These are phyloP conservation scores for Lactuca sativa DNA, from an alignment of 129 eudicot species.

Conservation along the genomic window DNA sequence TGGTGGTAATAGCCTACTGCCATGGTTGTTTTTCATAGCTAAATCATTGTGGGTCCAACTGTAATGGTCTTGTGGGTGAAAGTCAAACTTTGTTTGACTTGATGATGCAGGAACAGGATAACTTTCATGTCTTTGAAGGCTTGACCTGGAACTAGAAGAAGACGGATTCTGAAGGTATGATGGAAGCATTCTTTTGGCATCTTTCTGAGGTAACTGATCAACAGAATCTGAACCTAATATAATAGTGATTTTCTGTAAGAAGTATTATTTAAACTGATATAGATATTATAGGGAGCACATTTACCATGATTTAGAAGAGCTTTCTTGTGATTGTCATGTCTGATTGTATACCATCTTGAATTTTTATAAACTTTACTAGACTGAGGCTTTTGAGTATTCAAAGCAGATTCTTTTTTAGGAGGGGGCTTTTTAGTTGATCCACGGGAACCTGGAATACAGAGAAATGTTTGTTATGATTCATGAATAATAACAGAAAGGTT, in stretches of 20 bases:
- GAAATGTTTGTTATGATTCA: not conserved
- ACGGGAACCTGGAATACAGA: conserved; percentile 29
- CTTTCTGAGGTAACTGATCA: conserved; percentile 22
- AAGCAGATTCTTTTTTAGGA: conserved; percentile 24
- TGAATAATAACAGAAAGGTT: not conserved
- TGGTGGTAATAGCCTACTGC: conserved; percentile 43
- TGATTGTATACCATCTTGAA: not conserved
- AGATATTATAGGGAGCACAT: conserved; percentile 3
- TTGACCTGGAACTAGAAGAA: conserved; percentile 35
- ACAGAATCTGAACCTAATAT: conserved; percentile 30
- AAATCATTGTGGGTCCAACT: conserved; percentile 32
- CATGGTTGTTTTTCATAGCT: conserved; percentile 30
- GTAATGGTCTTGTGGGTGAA: conserved; percentile 23
- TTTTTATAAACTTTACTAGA: not conserved
- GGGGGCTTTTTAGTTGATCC: conserved; percentile 17
- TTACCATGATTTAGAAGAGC: conserved; percentile 4
- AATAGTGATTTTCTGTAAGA: conserved; percentile 6
- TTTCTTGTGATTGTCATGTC: not conserved
- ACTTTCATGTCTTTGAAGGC: conserved; percentile 33
- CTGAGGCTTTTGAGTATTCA: conserved; percentile 44
- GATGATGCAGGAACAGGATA: conserved; percentile 33
- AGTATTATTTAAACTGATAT: not conserved
- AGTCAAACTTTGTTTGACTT: conserved; percentile 32
- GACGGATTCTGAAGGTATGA: conserved; percentile 38
- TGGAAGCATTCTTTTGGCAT: conserved; percentile 55